phyloP scores from a whole-genome alignment of 1,139 yeast genomes.

The Sugiyamaella japonica region DNA sequence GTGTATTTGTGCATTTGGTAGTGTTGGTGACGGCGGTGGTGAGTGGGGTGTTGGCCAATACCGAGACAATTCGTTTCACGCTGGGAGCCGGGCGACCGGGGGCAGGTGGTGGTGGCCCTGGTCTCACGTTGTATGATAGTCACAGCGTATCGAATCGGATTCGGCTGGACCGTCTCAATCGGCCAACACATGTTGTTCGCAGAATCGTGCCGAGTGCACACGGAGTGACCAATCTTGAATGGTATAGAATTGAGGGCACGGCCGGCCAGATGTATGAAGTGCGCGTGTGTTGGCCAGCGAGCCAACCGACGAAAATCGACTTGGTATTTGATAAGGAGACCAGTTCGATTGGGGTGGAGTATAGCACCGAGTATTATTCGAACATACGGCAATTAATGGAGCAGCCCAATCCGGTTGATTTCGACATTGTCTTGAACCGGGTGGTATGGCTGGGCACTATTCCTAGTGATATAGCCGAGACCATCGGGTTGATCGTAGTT shows the following conservation, averaged over 20 bases:
- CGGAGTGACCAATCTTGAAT: conserved; percentile 9
- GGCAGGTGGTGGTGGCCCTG: background rate
- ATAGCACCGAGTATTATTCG: conserved; percentile 27
- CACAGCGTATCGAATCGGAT: conserved; percentile 6
- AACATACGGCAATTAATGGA: conserved; percentile 21
- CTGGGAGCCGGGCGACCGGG: background rate
- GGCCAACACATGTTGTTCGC: conserved; percentile 3
- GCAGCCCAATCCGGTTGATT: conserved; percentile 28
- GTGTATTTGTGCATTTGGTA: background rate
- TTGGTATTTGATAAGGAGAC: conserved; percentile 27
- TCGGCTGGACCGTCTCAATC: conserved; percentile 4
- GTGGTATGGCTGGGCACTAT: conserved; percentile 28
- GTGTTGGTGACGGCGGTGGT: background rate
- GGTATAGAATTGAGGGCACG: conserved; percentile 14
- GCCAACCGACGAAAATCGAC: conserved; percentile 36
- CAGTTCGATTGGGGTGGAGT: conserved; percentile 22
- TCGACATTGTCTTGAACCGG: conserved; percentile 31
- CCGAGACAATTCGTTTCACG: conserved; percentile 11
- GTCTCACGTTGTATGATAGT: conserved; percentile 1
- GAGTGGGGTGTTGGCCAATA: background rate
- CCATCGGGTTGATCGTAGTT: conserved; percentile 26
- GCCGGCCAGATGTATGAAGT: conserved; percentile 34
- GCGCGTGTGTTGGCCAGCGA: conserved; percentile 43
- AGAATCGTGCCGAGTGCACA: conserved; percentile 1
- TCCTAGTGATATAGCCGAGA: conserved; percentile 30